Evolutionary conservation across 306 rosid species (phyloP).

Genomic region (Betula pendula): DNA sequence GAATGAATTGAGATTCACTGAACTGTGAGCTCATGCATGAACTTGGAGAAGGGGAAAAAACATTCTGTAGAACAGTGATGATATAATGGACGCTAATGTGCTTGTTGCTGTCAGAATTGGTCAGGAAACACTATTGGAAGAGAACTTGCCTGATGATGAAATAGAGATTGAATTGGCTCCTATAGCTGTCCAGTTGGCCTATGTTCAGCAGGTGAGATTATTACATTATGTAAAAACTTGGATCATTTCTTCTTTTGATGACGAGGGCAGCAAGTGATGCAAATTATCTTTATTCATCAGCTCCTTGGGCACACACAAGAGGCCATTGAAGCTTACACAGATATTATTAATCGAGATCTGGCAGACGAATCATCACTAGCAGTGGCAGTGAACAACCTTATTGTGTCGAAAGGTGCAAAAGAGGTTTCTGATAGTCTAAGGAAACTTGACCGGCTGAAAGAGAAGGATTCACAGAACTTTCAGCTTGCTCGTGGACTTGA

Average conservation of each 20-base stretch:
- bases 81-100: constrained; percentile 23
- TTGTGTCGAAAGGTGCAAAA: constrained; percentile 78
- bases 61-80: neutral
- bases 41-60: neutral
- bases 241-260: constrained; percentile 20
- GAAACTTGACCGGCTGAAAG: constrained; percentile 88
- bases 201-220: constrained; percentile 77
- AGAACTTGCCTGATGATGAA: constrained; percentile 72
- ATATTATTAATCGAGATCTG: constrained; percentile 65
- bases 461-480: constrained; percentile 68
- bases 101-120: constrained; percentile 67
- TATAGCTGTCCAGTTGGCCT: constrained; percentile 88
- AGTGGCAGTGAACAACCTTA: constrained; percentile 89
- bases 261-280: constrained; percentile 26
- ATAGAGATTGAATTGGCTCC: constrained; percentile 89
- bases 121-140: constrained; percentile 78
- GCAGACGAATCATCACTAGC: constrained; percentile 87
- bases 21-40: neutral
- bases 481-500: constrained; percentile 71
- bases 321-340: constrained; percentile 65
- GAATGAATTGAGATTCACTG: neutral
- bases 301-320: constrained; percentile 79
- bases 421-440: constrained; percentile 91
- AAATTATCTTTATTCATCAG: constrained; percentile 50
- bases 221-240: constrained; percentile 1